A percentile compares a stretch with the other conserved stretches of the same genome.
These are phyloP conservation scores for Cudoniella acicularis DNA, from an alignment of 495 filamentous ascomycete species.

Conservation along the genomic window DNA sequence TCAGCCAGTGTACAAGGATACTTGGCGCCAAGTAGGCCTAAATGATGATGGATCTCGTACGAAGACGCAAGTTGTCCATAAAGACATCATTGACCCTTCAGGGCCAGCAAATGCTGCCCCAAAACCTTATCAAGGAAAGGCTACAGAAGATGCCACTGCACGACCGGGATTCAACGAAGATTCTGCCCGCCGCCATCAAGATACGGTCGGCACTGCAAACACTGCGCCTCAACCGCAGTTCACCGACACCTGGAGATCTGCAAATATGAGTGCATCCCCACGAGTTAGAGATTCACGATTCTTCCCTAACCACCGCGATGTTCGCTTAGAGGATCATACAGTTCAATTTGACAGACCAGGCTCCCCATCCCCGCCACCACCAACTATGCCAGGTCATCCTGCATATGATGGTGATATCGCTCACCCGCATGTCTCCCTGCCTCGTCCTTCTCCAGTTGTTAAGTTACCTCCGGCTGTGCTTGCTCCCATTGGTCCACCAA, in stretches of 20 bases:
- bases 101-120: not conserved
- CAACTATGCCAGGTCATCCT: constrained; percentile 66
- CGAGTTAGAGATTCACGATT: constrained; percentile 57
- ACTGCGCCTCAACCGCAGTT: constrained; percentile 42
- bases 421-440: constrained; percentile 66
- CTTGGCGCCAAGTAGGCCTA: constrained; percentile 56
- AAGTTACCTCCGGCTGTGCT: constrained; percentile 59
- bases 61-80: constrained; percentile 7
- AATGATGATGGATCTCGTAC: constrained; percentile 25
- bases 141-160: constrained; percentile 5
- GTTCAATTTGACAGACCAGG: constrained; percentile 20
- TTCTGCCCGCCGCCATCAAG: constrained; percentile 7
- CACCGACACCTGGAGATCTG: constrained; percentile 56
- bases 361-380: constrained; percentile 68
- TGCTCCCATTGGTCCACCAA: constrained; percentile 32
- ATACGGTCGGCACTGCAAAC: constrained; percentile 6
- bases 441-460: constrained; percentile 64
- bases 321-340: constrained; percentile 25
- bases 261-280: constrained; percentile 16
- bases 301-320: constrained; percentile 58
- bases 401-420: constrained; percentile 62
- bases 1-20: constrained; percentile 55
- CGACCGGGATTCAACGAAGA: constrained; percentile 19
- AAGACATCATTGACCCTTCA: constrained; percentile 1
- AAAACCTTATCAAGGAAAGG: not conserved